These are phyloP conservation scores for Serendipita indica DNA, from an alignment of 768 basidiomycete species.

Conservation along the genomic window DNA sequence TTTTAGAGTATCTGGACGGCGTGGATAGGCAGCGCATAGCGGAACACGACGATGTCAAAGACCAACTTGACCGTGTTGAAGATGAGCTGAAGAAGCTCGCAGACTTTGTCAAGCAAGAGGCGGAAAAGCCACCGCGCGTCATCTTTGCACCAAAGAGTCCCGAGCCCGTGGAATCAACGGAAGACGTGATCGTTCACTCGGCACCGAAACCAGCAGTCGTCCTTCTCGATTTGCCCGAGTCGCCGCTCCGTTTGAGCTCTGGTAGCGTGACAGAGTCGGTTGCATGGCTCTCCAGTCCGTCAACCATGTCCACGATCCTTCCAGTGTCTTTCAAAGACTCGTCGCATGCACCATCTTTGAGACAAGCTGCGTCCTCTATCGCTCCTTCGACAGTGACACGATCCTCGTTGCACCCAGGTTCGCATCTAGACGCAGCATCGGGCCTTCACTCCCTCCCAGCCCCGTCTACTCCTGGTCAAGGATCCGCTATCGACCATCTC, in stretches of 20 bases:
- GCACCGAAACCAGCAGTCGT: neutral
- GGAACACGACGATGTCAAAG: conserved; percentile 48
- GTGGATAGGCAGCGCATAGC: conserved; percentile 46
- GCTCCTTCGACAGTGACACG: neutral
- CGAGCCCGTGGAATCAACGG: neutral
- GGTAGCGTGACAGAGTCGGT: conserved; percentile 4
- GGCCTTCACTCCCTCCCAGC: neutral
- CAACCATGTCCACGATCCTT: neutral
- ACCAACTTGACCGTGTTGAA: conserved; percentile 54
- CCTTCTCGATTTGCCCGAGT: conserved; percentile 4
- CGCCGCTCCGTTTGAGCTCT: neutral
- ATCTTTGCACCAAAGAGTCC: neutral
- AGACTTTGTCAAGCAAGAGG: conserved; percentile 14
- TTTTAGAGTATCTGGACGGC: conserved; percentile 44
- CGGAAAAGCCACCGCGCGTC: neutral
- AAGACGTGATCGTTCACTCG: neutral
- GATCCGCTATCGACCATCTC: too few relatives aligned
- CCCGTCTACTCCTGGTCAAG: too few relatives aligned
- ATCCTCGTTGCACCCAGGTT: too few relatives aligned
- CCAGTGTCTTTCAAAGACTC: neutral
- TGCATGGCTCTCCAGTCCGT: neutral
- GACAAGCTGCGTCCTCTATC: neutral
- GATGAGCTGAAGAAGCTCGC: conserved; percentile 49
- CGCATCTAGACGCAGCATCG: neutral
- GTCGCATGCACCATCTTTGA: neutral